Evolutionary conservation across 2,329 filamentous ascomycete species (phyloP).

Genomic region (Neopestalotiopsis rosae): DNA sequence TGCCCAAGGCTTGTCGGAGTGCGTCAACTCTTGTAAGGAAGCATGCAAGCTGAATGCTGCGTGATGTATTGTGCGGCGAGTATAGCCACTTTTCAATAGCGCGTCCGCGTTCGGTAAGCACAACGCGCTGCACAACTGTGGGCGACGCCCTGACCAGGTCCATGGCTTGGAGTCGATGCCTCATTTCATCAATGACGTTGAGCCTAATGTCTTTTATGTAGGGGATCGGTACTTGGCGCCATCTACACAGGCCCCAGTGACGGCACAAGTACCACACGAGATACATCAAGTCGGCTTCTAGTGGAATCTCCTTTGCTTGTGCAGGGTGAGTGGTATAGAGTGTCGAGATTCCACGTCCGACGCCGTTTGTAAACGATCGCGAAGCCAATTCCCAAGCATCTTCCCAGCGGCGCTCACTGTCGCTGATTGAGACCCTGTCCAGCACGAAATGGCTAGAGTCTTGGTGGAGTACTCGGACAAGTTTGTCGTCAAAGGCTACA

Average conservation of each 20-base stretch:
- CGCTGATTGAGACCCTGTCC: neutral
- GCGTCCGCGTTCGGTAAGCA: too few species aligned
- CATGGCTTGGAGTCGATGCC: neutral
- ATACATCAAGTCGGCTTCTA: neutral
- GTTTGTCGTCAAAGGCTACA: neutral
- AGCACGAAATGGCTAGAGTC: neutral
- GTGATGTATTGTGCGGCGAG: neutral
- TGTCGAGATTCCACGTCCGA: neutral
- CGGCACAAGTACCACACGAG: neutral
- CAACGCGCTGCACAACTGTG: neutral
- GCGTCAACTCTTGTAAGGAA: neutral
- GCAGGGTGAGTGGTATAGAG: neutral
- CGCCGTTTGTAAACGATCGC: too few species aligned
- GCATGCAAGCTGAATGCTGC: neutral
- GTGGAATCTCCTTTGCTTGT: neutral
- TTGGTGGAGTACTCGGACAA: neutral
- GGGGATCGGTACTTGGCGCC: neutral
- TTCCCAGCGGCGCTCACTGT: neutral
- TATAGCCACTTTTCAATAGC: neutral
- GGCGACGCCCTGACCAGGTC: neutral
- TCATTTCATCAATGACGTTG: neutral
- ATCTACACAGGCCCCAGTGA: neutral
- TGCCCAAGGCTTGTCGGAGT: neutral
- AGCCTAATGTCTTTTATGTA: neutral
- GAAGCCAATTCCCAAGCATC: neutral